Evolutionary conservation across 2,329 filamentous ascomycete genomes (phyloP), one percentile per base, ranked within the genome.

Genomic region (Xylaria sp.): DNA sequence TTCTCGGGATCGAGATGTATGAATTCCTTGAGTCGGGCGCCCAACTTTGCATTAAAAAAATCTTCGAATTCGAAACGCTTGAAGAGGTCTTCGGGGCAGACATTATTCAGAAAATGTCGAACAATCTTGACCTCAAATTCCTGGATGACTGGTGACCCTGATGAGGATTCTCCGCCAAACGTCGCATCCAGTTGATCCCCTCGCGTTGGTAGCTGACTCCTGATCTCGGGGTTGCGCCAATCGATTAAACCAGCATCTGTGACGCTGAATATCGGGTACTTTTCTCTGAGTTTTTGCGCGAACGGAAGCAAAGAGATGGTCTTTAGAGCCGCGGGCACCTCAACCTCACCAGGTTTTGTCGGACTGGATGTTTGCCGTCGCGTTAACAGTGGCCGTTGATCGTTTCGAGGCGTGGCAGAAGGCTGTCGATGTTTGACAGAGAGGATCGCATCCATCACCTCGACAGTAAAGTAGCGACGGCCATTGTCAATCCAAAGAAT

Each of bases 1-100:
- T 79, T 79, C 9, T 79, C 75, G 0, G 71, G 70, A 36, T 80
- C 78, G 13, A 75, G 61, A 50, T 72, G 74, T 44, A 79, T 78
- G 53, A 72, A 75, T 29, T 76, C 72, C 58, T 76, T 77, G 2
- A 73, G 69, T 25, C 67, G 66, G 9, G 73, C 74, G 22, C 74
- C 72, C 5, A 76, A 33, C 60, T 77, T 79, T 10, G 65, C 55
- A 1, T 75, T 63, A 54, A 80, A 77, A 53, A 79, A 80, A 0
- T 74, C 63, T 2, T 79, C 75, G 42, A 80, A 79, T 0, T 74
- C 76, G 31, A 79, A 77, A 5, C 75, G 73, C 4, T 68, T 42
- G 38, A 77, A 79, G 6, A 80, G 71, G 0, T 77, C 74, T 0
- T 65, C 60, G 0, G 78, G 78, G 29, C 78, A 80, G 13, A 79